Evolutionary conservation across 2,329 filamentous ascomycete genomes (phyloP).

Genomic region (Pseudofabraea citricarpa): DNA sequence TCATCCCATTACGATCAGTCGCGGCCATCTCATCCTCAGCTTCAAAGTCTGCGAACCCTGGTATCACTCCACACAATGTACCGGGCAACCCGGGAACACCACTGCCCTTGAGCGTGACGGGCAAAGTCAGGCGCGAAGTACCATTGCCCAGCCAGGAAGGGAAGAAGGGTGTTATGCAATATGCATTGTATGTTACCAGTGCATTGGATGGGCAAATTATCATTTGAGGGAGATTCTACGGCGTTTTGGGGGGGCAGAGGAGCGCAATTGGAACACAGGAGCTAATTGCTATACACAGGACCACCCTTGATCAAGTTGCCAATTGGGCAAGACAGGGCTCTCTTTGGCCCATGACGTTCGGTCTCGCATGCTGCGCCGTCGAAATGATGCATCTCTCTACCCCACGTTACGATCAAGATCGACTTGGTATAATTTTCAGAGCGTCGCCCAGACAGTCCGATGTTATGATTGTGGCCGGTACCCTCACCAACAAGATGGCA

Average conservation of each 20-base stretch:
- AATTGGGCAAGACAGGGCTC: constrained; percentile 85
- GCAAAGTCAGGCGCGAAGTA: constrained; percentile 60
- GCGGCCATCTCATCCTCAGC: constrained; percentile 62
- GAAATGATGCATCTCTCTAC: constrained; percentile 93
- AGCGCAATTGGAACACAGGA: too few relatives aligned
- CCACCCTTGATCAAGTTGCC: constrained; percentile 71
- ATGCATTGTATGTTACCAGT: constrained; percentile 66
- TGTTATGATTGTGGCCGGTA: constrained; percentile 91
- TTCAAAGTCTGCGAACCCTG: constrained; percentile 55
- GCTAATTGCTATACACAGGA: constrained; percentile 40
- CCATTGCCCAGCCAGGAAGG: constrained; percentile 72
- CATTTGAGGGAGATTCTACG: constrained; percentile 2
- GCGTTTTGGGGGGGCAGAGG: too few relatives aligned
- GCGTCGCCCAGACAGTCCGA: constrained; percentile 84
- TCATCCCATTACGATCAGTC: constrained; percentile 59
- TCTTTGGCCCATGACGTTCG: constrained; percentile 86
- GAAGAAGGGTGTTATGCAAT: constrained; percentile 78
- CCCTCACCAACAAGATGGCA: constrained; percentile 94
- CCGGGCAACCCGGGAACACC: constrained; percentile 47
- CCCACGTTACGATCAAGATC: constrained; percentile 84
- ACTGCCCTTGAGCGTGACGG: constrained; percentile 43
- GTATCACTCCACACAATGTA: constrained; percentile 49
- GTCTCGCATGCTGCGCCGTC: constrained; percentile 81
- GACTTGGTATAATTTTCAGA: constrained; percentile 85
- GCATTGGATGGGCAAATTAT: neutral